A percentile compares a stretch with the other conserved stretches of the same genome.
phyloP scores from a whole-genome alignment of 768 basidiomycete genomes.

The Mrakia gelida region DNA sequence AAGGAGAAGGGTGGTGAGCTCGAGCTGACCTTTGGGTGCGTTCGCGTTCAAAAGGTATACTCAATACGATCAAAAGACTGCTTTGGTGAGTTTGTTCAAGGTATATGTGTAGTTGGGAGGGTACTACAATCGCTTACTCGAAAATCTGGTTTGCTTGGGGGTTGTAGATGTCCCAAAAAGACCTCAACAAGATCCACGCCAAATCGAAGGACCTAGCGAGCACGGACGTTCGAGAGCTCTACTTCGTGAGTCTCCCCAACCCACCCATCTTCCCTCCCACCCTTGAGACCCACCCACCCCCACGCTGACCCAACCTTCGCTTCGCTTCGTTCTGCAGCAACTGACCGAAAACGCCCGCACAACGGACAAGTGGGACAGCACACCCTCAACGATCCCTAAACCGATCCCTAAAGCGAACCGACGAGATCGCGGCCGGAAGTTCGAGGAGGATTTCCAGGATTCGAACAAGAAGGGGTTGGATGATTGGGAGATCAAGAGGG shows the following conservation, averaged over 20 bases:
- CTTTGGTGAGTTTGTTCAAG: not conserved
- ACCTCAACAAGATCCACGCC: conserved; percentile 57
- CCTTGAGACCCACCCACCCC: too few species aligned
- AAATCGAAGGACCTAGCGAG: conserved; percentile 59
- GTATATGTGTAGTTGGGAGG: too few species aligned
- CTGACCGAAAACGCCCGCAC: not conserved
- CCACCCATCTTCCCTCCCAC: too few species aligned
- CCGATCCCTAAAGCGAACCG: conserved; percentile 15
- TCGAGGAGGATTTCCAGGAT: conserved; percentile 20
- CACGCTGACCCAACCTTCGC: too few species aligned
- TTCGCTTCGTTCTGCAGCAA: not conserved
- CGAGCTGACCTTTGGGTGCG: not conserved
- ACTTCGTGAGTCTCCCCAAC: conserved; percentile 66
- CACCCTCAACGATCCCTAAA: not conserved
- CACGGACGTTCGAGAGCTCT: conserved; percentile 83
- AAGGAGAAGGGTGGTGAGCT: not conserved
- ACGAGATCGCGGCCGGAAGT: not conserved
- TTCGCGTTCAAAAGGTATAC: not conserved
- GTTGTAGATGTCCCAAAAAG: conserved; percentile 68
- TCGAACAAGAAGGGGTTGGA: conserved; percentile 26
- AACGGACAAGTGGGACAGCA: not conserved
- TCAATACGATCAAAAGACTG: not conserved
- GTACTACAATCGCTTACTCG: not conserved
- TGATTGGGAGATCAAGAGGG: conserved; percentile 35
- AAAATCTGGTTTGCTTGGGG: conserved; percentile 29